Evolutionary conservation across 352 stramenopile species (phyloP).

Genomic region (Phytopythium kandeliae): DNA sequence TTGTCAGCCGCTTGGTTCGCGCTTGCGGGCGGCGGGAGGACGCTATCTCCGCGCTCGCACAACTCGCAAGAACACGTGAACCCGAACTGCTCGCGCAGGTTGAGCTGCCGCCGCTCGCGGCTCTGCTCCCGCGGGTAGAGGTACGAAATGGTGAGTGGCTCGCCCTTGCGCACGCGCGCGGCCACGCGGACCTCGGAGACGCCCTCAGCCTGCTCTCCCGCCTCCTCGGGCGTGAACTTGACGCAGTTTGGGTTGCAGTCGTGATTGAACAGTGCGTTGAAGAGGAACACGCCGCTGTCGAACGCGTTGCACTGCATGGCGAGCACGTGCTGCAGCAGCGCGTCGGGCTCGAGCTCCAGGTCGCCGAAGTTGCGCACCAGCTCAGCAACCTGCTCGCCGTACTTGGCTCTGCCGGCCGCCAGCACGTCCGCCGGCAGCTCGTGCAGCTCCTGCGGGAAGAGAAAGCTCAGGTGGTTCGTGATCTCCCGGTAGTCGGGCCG

Average conservation of each 20-base stretch:
- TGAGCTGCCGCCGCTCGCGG: slow-evolving; percentile 63
- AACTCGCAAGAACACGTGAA: slow-evolving; percentile 80
- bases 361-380: slow-evolving; percentile 43
- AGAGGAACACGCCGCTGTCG: slow-evolving; percentile 90
- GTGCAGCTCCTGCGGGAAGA: slow-evolving; percentile 83
- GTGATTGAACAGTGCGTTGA: slow-evolving; percentile 95
- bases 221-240: slow-evolving; percentile 83
- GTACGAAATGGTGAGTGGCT: slow-evolving; percentile 93
- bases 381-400: slow-evolving; percentile 44
- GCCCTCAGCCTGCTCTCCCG: slow-evolving; percentile 15
- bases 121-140: slow-evolving; percentile 88
- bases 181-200: slow-evolving; percentile 92
- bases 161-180: slow-evolving; percentile 72
- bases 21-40: slow-evolving; percentile 32
- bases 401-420: slow-evolving; percentile 44
- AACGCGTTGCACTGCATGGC: slow-evolving; percentile 94
- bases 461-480: slow-evolving; percentile 67
- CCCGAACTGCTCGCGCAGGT: slow-evolving; percentile 90
- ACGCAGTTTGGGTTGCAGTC: slow-evolving; percentile 93
- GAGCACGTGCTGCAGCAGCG: slow-evolving; percentile 87
- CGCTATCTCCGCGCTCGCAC: slow-evolving; percentile 64
- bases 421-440: slow-evolving; percentile 60
- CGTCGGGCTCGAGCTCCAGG: slow-evolving; percentile 43
- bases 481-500: slow-evolving; percentile 62
- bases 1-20: slow-evolving; percentile 8